phyloP scores from a whole-genome alignment of 1,284 basidiomycete species.

The Cutaneotrichosporon mucoides region DNA sequence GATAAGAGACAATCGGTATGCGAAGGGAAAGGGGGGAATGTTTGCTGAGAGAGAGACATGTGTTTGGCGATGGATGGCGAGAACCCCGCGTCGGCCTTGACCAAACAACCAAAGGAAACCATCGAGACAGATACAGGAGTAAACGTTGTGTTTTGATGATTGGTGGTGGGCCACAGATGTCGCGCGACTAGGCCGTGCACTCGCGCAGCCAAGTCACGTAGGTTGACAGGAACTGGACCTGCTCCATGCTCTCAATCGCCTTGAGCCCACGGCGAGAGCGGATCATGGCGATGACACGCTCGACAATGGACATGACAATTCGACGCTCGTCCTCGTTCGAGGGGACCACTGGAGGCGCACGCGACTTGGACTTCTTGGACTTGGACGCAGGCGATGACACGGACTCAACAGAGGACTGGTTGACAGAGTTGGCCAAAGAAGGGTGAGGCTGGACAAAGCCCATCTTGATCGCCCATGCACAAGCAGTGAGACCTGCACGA shows the following conservation, averaged over 20 bases:
- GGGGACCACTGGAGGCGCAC: not conserved
- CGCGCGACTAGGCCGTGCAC: constrained; percentile 1
- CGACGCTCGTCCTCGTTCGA: constrained; percentile 51
- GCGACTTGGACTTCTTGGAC: constrained; percentile 9
- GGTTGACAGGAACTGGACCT: constrained; percentile 75
- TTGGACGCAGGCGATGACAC: not conserved
- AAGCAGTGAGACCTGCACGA: constrained; percentile 85
- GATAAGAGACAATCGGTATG: not conserved
- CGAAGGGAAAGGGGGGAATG: not conserved
- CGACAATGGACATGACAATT: constrained; percentile 58
- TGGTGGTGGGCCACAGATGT: not conserved
- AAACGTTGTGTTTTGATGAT: not conserved
- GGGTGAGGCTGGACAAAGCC: constrained; percentile 59
- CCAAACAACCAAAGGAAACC: not conserved
- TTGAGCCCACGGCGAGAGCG: constrained; percentile 71
- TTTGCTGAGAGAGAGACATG: not conserved
- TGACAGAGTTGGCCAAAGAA: constrained; percentile 23
- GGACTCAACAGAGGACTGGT: not conserved
- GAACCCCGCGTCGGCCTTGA: too few relatives aligned
- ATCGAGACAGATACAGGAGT: not conserved
- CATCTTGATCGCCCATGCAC: constrained; percentile 88
- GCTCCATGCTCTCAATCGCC: constrained; percentile 86
- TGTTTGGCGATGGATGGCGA: not conserved
- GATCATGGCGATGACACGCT: constrained; percentile 68
- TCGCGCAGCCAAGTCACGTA: constrained; percentile 66